Conservation (phyloP, 1,284 basidiomycete genomes). For the Lentinula novae-zelandiae region DNA sequence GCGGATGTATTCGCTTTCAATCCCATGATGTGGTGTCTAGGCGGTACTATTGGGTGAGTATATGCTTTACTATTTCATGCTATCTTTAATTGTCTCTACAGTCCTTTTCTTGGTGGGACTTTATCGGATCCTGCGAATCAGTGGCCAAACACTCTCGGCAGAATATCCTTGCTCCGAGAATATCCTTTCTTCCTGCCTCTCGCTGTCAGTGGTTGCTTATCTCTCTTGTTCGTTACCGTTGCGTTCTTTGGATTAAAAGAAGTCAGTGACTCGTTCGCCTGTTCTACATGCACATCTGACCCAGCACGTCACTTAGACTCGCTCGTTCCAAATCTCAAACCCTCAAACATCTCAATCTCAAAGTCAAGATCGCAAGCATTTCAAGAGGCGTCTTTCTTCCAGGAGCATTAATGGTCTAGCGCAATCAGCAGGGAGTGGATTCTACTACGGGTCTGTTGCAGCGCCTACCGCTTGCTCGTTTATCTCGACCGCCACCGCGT, state of each 20-base stretch:
- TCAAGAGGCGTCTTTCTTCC: not conserved
- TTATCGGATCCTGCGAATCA: not conserved
- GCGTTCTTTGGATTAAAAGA: not conserved
- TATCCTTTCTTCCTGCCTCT: not conserved
- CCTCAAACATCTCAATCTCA: not conserved
- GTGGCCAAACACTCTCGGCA: not conserved
- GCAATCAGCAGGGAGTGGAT: not conserved
- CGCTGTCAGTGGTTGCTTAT: not conserved
- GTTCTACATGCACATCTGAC: not conserved
- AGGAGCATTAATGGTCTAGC: not conserved
- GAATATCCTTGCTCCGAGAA: not conserved
- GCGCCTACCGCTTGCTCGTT: not conserved
- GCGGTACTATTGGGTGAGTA: conserved; percentile 34
- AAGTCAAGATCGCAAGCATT: not conserved
- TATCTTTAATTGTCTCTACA: not conserved
- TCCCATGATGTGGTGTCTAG: conserved; percentile 39
- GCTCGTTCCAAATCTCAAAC: not conserved
- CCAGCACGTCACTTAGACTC: not conserved
- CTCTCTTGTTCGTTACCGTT: not conserved
- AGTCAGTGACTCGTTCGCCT: not conserved
- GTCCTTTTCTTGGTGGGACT: not conserved
- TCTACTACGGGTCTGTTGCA: not conserved
- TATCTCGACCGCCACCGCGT: not conserved
- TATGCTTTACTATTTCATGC: not conserved
- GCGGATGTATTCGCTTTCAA: conserved; percentile 38